These are phyloP conservation scores for Athelia sp. DNA, from an alignment of 1,284 basidiomycete genomes.

Conservation along the genomic window DNA sequence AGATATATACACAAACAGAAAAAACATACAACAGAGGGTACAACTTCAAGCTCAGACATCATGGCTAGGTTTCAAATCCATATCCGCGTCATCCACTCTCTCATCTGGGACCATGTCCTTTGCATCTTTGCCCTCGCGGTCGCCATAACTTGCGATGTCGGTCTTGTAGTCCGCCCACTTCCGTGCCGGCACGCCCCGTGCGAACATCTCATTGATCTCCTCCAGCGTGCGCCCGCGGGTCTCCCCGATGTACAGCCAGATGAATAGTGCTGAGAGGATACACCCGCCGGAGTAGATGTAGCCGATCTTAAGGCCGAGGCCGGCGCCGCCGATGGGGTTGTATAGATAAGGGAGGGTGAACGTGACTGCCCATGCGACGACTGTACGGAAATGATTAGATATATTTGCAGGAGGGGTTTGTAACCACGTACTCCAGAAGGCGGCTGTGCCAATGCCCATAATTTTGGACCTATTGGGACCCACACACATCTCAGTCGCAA, in stretches of 20 bases:
- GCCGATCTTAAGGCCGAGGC: constrained; percentile 2
- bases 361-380: constrained; percentile 8
- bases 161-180: not conserved
- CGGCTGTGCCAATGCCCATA: constrained; percentile 9
- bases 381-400: not conserved
- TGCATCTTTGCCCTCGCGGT: too few species aligned
- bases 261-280: not conserved
- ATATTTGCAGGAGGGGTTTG: not conserved
- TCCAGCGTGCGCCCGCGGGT: not conserved
- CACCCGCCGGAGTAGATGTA: not conserved
- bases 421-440: constrained; percentile 8
- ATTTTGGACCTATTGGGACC: constrained; percentile 9
- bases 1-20: too few species aligned
- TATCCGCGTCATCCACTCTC: too few species aligned
- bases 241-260: not conserved
- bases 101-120: too few species aligned
- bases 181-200: not conserved
- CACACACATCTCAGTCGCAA: constrained; percentile 8
- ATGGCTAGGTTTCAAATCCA: too few species aligned
- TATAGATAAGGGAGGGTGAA: constrained; percentile 10
- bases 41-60: too few species aligned
- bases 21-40: too few species aligned
- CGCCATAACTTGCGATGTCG: not conserved
- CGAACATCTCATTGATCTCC: not conserved
- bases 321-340: constrained; percentile 4